phyloP scores from a whole-genome alignment of 1,139 yeast species.

The Taiozyma sp. region DNA sequence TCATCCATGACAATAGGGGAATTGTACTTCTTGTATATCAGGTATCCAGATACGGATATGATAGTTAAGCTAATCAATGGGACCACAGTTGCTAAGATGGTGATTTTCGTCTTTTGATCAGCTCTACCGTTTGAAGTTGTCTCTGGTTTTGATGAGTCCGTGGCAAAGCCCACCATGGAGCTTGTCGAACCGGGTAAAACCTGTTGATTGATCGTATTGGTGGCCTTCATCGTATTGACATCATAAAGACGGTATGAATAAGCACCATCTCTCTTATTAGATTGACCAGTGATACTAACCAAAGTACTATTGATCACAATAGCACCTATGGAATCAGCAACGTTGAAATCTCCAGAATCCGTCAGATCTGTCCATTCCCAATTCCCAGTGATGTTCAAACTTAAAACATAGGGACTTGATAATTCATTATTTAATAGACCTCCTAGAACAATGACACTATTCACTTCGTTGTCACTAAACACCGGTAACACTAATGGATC shows the following conservation, averaged over 20 bases:
- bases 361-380: slow-evolving; percentile 39
- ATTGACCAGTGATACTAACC: slow-evolving; percentile 24
- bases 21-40: background rate
- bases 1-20: background rate
- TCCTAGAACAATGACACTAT: slow-evolving; percentile 31
- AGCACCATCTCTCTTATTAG: slow-evolving; percentile 13
- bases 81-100: slow-evolving; percentile 10
- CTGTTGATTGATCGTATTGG: slow-evolving; percentile 8
- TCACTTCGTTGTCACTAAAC: slow-evolving; percentile 19
- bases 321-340: slow-evolving; percentile 31
- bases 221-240: slow-evolving; percentile 20
- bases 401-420: slow-evolving; percentile 38
- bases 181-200: background rate
- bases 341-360: slow-evolving; percentile 14
- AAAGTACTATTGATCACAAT: slow-evolving; percentile 35
- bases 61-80: slow-evolving; percentile 9
- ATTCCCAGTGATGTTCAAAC: slow-evolving; percentile 30
- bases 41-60: background rate
- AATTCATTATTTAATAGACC: slow-evolving; percentile 32
- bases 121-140: background rate
- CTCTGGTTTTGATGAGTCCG: background rate
- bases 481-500: slow-evolving; percentile 43
- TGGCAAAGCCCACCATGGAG: background rate
- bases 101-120: slow-evolving; percentile 2
- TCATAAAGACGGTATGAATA: slow-evolving; percentile 26